phyloP scores from a whole-genome alignment of 208 protist species.

The Kentomonas sorsogonicus region DNA sequence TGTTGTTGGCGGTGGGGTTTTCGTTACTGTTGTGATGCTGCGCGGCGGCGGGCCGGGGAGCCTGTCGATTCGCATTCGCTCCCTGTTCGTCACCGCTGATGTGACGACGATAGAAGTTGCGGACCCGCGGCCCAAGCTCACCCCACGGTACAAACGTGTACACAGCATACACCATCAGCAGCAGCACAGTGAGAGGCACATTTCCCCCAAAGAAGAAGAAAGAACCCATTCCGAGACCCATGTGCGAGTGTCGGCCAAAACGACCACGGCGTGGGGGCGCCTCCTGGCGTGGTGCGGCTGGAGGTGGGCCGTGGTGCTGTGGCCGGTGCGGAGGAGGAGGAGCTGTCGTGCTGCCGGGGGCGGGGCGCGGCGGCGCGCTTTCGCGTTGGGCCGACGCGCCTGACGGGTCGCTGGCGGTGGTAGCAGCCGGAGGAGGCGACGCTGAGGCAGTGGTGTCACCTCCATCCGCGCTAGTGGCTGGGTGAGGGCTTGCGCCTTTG shows the following conservation, averaged over 20 bases:
- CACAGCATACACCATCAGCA: slow-evolving; percentile 30
- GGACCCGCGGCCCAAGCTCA: no score
- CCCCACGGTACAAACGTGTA: slow-evolving; percentile 50
- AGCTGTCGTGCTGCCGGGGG: neutral
- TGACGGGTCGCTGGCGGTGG: no score
- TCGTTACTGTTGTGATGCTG: no score
- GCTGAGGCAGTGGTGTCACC: no score
- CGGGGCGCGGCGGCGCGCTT: no score
- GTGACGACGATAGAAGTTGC: no score
- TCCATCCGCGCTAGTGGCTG: no score
- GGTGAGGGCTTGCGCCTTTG: slow-evolving; percentile 30
- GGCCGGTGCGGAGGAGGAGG: slow-evolving; percentile 3
- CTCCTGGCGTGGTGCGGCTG: slow-evolving; percentile 38
- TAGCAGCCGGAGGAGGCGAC: no score
- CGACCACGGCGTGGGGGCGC: slow-evolving; percentile 26
- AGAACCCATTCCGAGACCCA: neutral
- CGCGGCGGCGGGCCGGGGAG: slow-evolving; percentile 2
- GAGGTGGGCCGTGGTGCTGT: slow-evolving; percentile 28
- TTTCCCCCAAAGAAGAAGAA: slow-evolving; percentile 43
- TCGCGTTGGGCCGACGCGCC: no score
- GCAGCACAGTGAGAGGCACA: slow-evolving; percentile 27
- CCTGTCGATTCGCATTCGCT: slow-evolving; percentile 2
- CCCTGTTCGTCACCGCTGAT: no score
- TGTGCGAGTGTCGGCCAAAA: neutral
- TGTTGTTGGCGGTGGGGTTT: no score